phyloP scores from a whole-genome alignment of 805 yeast genomes.

The Lipomyces orientalis region DNA sequence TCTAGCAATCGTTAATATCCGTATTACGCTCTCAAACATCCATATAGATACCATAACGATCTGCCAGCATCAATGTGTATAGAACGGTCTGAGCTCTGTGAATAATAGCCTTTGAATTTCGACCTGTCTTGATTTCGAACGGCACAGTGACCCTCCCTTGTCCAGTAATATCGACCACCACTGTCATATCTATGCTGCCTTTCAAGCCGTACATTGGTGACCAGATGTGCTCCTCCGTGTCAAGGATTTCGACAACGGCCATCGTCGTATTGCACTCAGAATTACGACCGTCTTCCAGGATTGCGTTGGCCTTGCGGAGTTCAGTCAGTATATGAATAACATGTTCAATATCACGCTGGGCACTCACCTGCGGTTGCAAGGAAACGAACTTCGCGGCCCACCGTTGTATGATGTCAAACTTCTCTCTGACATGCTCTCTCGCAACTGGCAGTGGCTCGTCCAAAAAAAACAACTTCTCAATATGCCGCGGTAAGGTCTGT shows the following conservation, averaged over 20 bases:
- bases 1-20: conserved; percentile 43
- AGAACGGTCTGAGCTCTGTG: conserved; percentile 88
- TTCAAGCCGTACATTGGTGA: conserved; percentile 88
- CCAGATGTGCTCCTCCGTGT: conserved; percentile 90
- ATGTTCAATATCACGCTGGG: not conserved
- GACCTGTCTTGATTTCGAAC: conserved; percentile 89
- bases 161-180: conserved; percentile 59
- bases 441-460: conserved; percentile 38
- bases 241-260: conserved; percentile 69
- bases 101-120: conserved; percentile 55
- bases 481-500: conserved; percentile 35
- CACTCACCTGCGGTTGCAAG: conserved; percentile 16
- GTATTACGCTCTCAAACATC: not conserved
- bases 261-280: conserved; percentile 43
- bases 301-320: not conserved
- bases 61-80: conserved; percentile 78
- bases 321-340: not conserved
- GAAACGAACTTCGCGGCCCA: conserved; percentile 42
- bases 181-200: conserved; percentile 88
- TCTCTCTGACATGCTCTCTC: conserved; percentile 36
- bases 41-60: conserved; percentile 59
- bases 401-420: conserved; percentile 34
- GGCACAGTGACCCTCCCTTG: conserved; percentile 57
- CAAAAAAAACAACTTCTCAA: conserved; percentile 40
- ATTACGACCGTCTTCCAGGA: not conserved